Base-by-base conservation (phyloP, 495 filamentous ascomycete species). In the Penicillium egyptiacum region DNA sequence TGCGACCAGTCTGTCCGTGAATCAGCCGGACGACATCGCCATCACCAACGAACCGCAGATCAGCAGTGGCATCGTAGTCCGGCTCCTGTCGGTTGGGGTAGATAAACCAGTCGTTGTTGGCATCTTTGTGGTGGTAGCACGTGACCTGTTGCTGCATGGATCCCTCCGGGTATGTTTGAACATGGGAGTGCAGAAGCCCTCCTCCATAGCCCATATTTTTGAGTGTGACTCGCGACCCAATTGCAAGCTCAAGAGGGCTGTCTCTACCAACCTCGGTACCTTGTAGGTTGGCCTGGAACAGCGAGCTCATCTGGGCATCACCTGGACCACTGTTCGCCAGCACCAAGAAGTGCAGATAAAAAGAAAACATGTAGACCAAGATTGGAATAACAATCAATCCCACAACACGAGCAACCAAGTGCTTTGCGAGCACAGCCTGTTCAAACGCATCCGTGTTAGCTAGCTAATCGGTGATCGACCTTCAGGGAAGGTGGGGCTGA, bases 191-290 rank as follows among this genome's bases (percentile, higher is more conserved):
- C 49, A 98, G 84, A n/a, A 98, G 84, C 60, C 94, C 94, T 68
- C 94, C 94, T 50, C 94, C 94, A 63, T 98, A 98, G 5, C 94
- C 94, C 94, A 98, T 98, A 69, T 98, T 98, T 78, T 98, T 98
- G 35, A 98, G 77, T 1, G 94, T 98, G 10, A 88, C 91, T 43
- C 89, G 84, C 26, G 94, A 98, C 19, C 94, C 94, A 58, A 86
- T 76, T 12, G 90, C 92, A 56, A 98, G 78, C 69, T 98, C 94
- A 31, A 98, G 81, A 33, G 94, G 94, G 59, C 91, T 96, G 68
- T 96, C 88, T 63, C 88, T 89, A 58, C 92, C 92, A 56, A 98
- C 91, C 53, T 97, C 89, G 26, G 92, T 98, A 20, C 95, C 95
- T 59, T 79, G 85, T 37, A 98, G 82, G 62, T 98, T 98, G 22